Evolutionary conservation across 495 filamentous ascomycete genomes (phyloP).

Genomic region (Penicillium silybi): DNA sequence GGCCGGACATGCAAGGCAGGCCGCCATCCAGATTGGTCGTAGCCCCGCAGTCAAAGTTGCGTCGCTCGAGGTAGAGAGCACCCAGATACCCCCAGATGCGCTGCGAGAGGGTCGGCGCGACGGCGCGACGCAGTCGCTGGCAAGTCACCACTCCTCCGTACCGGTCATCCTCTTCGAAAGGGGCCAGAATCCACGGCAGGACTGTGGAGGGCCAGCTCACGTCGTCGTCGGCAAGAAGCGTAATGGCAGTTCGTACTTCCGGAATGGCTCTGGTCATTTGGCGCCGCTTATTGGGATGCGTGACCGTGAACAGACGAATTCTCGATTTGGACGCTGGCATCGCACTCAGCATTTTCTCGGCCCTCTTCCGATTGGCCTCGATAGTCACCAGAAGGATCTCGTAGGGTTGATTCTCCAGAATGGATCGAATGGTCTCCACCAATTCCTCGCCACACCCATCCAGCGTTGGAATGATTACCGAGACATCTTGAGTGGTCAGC

Average conservation of each 20-base stretch:
- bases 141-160: conserved; percentile 82
- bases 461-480: conserved; percentile 69
- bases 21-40: conserved; percentile 83
- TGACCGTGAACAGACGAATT: conserved; percentile 50
- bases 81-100: conserved; percentile 74
- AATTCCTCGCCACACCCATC: conserved; percentile 58
- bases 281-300: conserved; percentile 73
- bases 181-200: conserved; percentile 78
- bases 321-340: conserved; percentile 50
- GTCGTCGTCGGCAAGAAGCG: conserved; percentile 83
- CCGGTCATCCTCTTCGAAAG: conserved; percentile 67
- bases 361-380: conserved; percentile 55
- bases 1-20: conserved; percentile 81
- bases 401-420: conserved; percentile 50
- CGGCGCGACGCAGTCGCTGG: conserved; percentile 68
- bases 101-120: conserved; percentile 50
- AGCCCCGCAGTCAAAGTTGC: conserved; percentile 86
- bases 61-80: conserved; percentile 74
- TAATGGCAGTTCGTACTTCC: conserved; percentile 67
- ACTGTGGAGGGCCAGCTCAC: conserved; percentile 76
- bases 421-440: conserved; percentile 56
- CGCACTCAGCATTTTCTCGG: conserved; percentile 46
- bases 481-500: conserved; percentile 65
- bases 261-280: conserved; percentile 81
- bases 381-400: conserved; percentile 63